Conservation (phyloP, 768 basidiomycete genomes). For the Leccinum incarnatum region DNA sequence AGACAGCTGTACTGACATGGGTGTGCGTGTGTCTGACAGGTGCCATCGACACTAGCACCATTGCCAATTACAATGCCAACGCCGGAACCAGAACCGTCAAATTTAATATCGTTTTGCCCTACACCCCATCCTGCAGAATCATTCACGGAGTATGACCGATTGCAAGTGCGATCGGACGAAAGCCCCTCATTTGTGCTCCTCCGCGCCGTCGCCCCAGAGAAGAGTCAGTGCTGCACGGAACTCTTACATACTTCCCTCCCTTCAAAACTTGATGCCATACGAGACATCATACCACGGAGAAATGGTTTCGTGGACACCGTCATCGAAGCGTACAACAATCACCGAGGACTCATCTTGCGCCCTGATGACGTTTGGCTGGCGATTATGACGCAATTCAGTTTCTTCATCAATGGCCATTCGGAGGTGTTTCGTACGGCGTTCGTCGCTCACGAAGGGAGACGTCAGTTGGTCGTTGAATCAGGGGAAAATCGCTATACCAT, state of each 20-base stretch:
- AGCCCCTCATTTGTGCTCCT: constrained; percentile 22
- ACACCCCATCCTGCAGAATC: constrained; percentile 24
- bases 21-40: constrained; percentile 6
- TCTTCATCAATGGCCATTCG: constrained; percentile 39
- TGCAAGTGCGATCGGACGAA: constrained; percentile 22
- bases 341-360: constrained; percentile 39
- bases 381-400: constrained; percentile 36
- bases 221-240: constrained; percentile 21
- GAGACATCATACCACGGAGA: constrained; percentile 29
- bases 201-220: constrained; percentile 17
- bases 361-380: constrained; percentile 50
- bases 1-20: not conserved
- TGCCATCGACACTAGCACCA: not conserved
- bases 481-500: constrained; percentile 20
- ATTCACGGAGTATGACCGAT: constrained; percentile 30
- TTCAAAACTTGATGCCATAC: constrained; percentile 12
- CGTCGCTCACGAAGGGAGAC: constrained; percentile 24
- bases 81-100: not conserved
- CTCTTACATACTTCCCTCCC: constrained; percentile 32
- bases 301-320: constrained; percentile 38
- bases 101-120: constrained; percentile 25
- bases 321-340: constrained; percentile 35
- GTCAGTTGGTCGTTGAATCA: constrained; percentile 26
- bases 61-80: not conserved
- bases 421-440: constrained; percentile 34